Conservation (phyloP, 2,329 filamentous ascomycete genomes). For the Fusarium napiforme region DNA sequence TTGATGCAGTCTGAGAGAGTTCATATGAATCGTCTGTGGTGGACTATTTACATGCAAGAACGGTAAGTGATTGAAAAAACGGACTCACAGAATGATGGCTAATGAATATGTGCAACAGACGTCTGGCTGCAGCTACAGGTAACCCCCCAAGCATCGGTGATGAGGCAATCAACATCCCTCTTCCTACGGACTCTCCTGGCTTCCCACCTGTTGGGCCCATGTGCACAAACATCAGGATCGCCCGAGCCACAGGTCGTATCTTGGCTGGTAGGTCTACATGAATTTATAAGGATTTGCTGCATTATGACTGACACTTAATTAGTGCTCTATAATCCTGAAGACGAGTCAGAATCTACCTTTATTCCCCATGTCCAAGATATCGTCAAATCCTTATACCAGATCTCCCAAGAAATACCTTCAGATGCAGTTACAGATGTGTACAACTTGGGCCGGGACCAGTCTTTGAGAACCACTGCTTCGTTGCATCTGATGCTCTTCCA, state of each 20-base stretch:
- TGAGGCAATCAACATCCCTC: slow-evolving; percentile 41
- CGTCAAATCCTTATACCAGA: slow-evolving; percentile 43
- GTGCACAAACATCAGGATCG: slow-evolving; percentile 46
- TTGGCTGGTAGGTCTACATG: slow-evolving; percentile 28
- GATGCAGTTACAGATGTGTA: slow-evolving; percentile 41
- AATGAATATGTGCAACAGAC: slow-evolving; percentile 8
- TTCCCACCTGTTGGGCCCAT: slow-evolving; percentile 45
- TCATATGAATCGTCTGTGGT: slow-evolving; percentile 45
- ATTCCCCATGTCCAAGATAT: slow-evolving; percentile 49
- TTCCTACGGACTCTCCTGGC: slow-evolving; percentile 44
- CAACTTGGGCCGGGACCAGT: slow-evolving; percentile 42
- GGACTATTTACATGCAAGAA: slow-evolving; percentile 48
- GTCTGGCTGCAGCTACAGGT: slow-evolving; percentile 41
- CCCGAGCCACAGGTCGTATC: slow-evolving; percentile 41
- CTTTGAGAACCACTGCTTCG: slow-evolving; percentile 46
- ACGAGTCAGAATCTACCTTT: slow-evolving; percentile 46
- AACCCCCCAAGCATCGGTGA: slow-evolving; percentile 42
- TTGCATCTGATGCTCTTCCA: slow-evolving; percentile 50
- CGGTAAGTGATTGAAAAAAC: slow-evolving; percentile 14
- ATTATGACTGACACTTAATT: not conserved
- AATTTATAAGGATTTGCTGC: rapidly evolving
- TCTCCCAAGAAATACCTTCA: slow-evolving; percentile 43
- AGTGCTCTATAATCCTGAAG: slow-evolving; percentile 47
- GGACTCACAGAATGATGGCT: not conserved
- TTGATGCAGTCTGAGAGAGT: slow-evolving; percentile 43